A percentile compares a stretch with the other conserved stretches of the same genome.
phyloP scores from a whole-genome alignment of 768 basidiomycete species.

The Rhodotorula graminis region DNA sequence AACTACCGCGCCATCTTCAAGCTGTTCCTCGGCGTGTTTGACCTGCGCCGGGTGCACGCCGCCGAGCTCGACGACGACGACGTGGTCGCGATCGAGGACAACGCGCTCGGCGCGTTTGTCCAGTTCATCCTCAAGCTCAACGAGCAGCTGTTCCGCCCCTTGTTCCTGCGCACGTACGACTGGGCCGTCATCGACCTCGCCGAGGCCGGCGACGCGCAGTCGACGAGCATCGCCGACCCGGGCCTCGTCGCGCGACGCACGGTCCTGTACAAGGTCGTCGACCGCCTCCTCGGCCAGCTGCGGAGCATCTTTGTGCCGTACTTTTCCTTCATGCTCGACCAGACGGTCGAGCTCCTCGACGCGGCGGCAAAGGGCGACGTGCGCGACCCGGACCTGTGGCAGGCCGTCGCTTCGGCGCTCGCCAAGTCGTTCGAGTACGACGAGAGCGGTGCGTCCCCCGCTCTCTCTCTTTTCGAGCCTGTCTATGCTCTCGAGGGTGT shows the following conservation, averaged over 20 bases:
- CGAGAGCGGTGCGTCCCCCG: conserved; percentile 64
- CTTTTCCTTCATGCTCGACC: conserved; percentile 67
- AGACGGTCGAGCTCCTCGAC: conserved; percentile 62
- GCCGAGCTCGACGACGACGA: conserved; percentile 36
- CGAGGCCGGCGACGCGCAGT: conserved; percentile 48
- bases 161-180: conserved; percentile 86
- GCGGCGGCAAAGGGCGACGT: conserved; percentile 49
- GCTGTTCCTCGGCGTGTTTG: conserved; percentile 73
- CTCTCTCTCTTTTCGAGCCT: too few species aligned
- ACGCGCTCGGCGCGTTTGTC: conserved; percentile 60
- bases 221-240: conserved; percentile 42
- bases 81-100: conserved; percentile 39
- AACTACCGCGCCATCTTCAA: conserved; percentile 66
- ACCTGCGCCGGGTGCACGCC: conserved; percentile 49
- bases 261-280: conserved; percentile 71
- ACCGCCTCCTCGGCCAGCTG: conserved; percentile 74
- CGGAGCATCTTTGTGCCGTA: conserved; percentile 91
- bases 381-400: conserved; percentile 59
- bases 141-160: conserved; percentile 80
- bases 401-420: conserved; percentile 58
- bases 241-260: conserved; percentile 54
- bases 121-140: conserved; percentile 89
- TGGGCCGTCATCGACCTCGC: conserved; percentile 69
- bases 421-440: conserved; percentile 69
- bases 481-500: too few species aligned